Conservation (phyloP, 305 asterid species). For the Fraxinus albicans region DNA sequence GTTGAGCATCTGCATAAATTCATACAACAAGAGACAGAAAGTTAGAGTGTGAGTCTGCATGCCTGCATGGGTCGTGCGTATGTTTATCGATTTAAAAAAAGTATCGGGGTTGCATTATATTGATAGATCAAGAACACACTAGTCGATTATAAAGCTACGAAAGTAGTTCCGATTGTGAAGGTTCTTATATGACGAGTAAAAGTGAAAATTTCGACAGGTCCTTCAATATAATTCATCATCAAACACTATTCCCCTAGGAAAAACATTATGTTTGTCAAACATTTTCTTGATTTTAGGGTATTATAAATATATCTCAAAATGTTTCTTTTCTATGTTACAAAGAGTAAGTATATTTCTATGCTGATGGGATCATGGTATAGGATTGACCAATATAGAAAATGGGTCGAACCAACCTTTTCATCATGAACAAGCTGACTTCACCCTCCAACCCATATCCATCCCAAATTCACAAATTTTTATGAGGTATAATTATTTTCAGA, state of each 20-base stretch:
- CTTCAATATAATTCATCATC: not conserved
- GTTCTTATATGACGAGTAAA: not conserved
- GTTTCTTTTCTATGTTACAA: not conserved
- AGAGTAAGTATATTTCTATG: not conserved
- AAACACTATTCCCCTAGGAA: not conserved
- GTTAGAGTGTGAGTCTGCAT: not conserved
- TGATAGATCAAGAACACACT: not conserved
- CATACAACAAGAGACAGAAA: not conserved
- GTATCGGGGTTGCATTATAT: not conserved
- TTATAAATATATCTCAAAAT: not conserved
- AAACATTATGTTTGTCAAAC: not conserved
- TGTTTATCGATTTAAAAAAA: not conserved
- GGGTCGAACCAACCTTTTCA: not conserved
- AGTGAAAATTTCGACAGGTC: not conserved
- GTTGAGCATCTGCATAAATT: slow-evolving; percentile 53
- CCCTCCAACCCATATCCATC: not conserved
- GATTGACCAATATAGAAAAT: not conserved
- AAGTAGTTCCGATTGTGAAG: not conserved
- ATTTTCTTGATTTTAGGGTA: not conserved
- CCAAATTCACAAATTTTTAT: not conserved
- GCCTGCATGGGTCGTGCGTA: not conserved
- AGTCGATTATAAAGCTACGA: not conserved
- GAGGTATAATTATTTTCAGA: not conserved
- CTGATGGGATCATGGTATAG: not conserved
- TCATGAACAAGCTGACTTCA: not conserved